These are phyloP conservation scores for Aspergillus sp. DNA, from an alignment of 2,329 filamentous ascomycete genomes.

Conservation along the genomic window DNA sequence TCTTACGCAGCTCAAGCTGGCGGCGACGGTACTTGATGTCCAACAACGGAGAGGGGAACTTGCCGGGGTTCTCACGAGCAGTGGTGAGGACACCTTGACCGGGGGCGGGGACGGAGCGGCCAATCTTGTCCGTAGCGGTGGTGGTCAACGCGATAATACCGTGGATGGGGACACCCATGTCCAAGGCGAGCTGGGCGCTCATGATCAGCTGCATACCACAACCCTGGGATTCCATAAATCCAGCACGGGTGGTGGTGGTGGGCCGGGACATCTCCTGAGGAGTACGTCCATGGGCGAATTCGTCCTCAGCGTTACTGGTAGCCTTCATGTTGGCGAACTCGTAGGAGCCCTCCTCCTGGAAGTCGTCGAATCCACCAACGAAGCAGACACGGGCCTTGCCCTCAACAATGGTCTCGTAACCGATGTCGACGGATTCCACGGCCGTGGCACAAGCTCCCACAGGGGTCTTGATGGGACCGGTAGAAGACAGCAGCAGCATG, in stretches of 20 bases:
- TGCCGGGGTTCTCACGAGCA: conserved; percentile 84
- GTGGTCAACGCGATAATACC: conserved; percentile 90
- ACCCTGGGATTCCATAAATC: conserved; percentile 99
- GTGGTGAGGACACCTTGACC: conserved; percentile 96
- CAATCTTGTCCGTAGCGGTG: conserved; percentile 98
- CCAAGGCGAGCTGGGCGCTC: conserved; percentile 90
- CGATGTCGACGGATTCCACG: conserved; percentile 95
- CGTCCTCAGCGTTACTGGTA: conserved; percentile 95
- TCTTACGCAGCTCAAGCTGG: conserved; percentile 90
- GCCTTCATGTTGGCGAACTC: conserved; percentile 99
- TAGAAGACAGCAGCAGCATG: conserved; percentile 96
- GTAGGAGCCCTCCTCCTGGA: conserved; percentile 98
- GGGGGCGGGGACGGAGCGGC: conserved; percentile 91
- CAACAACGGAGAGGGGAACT: conserved; percentile 90
- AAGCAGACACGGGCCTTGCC: conserved; percentile 97
- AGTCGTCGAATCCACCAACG: conserved; percentile 98
- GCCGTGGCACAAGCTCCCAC: conserved; percentile 97
- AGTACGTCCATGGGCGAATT: conserved; percentile 91
- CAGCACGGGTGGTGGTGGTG: conserved; percentile 92
- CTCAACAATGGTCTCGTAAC: conserved; percentile 97
- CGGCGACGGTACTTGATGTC: conserved; percentile 97
- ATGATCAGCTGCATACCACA: conserved; percentile 98
- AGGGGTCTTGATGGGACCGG: conserved; percentile 96
- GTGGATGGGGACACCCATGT: conserved; percentile 98
- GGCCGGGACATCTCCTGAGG: conserved; percentile 97